Evolutionary conservation across 768 basidiomycete species (phyloP), one percentile per base, ranked within the genome.

Genomic region (Polyporus arcularius): DNA sequence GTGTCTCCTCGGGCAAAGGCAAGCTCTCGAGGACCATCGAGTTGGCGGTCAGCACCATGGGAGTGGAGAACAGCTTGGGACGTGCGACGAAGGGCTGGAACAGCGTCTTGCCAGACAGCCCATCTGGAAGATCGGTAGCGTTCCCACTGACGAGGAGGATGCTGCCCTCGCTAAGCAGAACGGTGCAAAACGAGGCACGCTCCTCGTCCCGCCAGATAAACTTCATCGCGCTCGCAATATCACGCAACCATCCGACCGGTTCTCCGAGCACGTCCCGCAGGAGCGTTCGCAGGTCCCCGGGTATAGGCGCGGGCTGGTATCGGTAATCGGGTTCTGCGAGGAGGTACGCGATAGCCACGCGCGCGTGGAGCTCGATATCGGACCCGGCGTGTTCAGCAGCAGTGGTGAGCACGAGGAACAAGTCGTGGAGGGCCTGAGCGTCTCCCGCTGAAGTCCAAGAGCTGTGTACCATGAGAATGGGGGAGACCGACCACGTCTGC

Each of bases 11-110:
- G 1, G 15, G 14, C 6, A 16, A 40, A 9, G 12, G 39, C n/a
- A 26, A n/a, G 46, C 35, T 21, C 30, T 49, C 41, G 14, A 61
- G 41, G 2, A 55, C 32, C 60, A 61, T 61, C 4, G 60, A 55
- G 41, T 55, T 61, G 6, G 31, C 42, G 7, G 60, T 55, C 4
- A 61, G 10, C 16, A 61, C 60, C 49, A 46, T 45, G 8, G 60
- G 60, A 12, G 60, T 48, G 26, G 53, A 60, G 43, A 61, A 61
- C 12, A 61, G 60, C 42, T 49, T 55, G 14, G 60, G 60, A 12
- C 60, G 60, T 3, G 46, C 26, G 0, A 61, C 54, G 41, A 51
- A 61, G 32, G 54, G 54, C 41, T 55, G 60, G 42, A 61, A 55
- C 15, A 60, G 40, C 7, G 55, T n/a, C n/a, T 38, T 40, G 0